A percentile compares a stretch with the other conserved stretches of the same genome.
Evolutionary conservation across 1,139 yeast genomes (phyloP).

Genomic region (Groenewaldozyma sp.): DNA sequence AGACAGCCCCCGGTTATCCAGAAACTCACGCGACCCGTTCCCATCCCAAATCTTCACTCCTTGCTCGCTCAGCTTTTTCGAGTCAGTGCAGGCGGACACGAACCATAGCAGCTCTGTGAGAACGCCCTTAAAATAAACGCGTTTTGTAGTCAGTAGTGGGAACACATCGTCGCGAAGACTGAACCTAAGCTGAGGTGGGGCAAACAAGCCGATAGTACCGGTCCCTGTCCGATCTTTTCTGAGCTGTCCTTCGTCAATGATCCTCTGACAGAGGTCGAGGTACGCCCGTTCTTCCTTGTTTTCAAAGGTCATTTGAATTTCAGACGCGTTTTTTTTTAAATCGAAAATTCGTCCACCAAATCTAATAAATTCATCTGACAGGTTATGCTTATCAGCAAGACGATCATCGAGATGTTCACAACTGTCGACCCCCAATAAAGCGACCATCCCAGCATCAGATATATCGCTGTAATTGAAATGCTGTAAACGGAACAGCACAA

Average conservation of each 20-base stretch:
- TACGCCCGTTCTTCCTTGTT: conserved; percentile 73
- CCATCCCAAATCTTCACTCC: conserved; percentile 99
- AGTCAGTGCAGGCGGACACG: conserved; percentile 82
- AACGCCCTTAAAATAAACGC: conserved; percentile 83
- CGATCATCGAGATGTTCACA: not conserved
- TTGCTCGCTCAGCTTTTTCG: conserved; percentile 61
- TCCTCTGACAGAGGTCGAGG: conserved; percentile 66
- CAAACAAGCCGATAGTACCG: conserved; percentile 83
- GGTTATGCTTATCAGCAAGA: not conserved
- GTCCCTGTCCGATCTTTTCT: conserved; percentile 97
- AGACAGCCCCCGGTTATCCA: conserved; percentile 72
- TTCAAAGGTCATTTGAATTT: no score
- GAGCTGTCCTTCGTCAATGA: conserved; percentile 75
- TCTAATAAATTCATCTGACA: not conserved
- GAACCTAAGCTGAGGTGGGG: conserved; percentile 92
- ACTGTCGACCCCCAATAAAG: not conserved
- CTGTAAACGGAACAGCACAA: not conserved
- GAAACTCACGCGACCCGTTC: conserved; percentile 88
- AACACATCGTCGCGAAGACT: conserved; percentile 60
- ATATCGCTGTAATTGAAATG: not conserved
- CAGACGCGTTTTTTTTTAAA: no score
- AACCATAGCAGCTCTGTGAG: conserved; percentile 91
- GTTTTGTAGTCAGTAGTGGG: conserved; percentile 88
- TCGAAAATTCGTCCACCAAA: not conserved
- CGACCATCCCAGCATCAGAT: not conserved